These are phyloP conservation scores for Cetradonia linearis DNA, from an alignment of 495 filamentous ascomycete genomes.

Conservation along the genomic window DNA sequence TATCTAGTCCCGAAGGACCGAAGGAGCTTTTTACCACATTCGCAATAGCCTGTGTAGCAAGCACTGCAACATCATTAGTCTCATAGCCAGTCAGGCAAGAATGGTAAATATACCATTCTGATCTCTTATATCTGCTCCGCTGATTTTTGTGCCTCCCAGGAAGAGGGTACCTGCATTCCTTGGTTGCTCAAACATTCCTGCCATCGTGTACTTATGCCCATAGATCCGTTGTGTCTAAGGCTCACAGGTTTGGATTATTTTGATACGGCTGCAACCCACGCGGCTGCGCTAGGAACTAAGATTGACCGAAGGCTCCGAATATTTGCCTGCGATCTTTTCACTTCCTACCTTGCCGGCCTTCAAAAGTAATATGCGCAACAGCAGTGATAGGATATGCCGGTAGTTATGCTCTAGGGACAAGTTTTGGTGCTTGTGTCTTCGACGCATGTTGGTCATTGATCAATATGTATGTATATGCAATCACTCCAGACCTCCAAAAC, in stretches of 20 bases:
- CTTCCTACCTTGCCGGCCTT: background rate
- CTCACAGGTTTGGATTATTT: background rate
- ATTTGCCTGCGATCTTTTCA: background rate
- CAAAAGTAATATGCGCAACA: background rate
- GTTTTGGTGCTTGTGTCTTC: no score
- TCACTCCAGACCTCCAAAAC: no score
- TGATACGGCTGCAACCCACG: background rate
- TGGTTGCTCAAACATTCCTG: slow-evolving; percentile 80
- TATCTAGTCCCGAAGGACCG: slow-evolving; percentile 91
- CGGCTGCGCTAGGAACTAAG: background rate
- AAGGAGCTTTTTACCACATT: slow-evolving; percentile 99
- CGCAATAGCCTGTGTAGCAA: slow-evolving; percentile 91
- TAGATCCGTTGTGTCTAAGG: background rate
- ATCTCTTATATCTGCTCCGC: slow-evolving; percentile 86
- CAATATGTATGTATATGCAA: no score
- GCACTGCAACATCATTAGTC: slow-evolving; percentile 46
- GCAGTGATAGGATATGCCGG: background rate
- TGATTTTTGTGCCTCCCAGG: slow-evolving; percentile 39
- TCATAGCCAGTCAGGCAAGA: background rate
- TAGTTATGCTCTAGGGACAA: no score
- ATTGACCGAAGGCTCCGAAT: background rate
- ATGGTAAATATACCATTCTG: slow-evolving; percentile 63
- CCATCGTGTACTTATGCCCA: slow-evolving; percentile 44
- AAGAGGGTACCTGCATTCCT: slow-evolving; percentile 76
- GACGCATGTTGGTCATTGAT: no score